Conservation (phyloP, 257 asterid species). For the Jaltomata sinuosa region DNA sequence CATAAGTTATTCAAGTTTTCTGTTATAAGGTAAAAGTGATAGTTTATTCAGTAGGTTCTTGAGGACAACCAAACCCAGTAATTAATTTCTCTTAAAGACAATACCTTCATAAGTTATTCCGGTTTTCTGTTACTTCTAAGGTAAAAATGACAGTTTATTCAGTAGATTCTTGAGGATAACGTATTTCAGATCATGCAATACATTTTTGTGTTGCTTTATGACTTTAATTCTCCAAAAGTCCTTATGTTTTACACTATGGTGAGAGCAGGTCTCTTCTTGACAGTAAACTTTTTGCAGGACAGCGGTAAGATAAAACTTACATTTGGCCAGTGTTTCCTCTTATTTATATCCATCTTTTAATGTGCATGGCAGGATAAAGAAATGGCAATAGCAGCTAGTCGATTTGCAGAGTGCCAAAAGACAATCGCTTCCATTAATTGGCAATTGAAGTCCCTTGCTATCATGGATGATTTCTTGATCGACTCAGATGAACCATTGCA, state of each 20-base stretch:
- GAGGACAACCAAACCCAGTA: neutral
- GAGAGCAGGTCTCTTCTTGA: neutral
- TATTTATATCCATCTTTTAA: neutral
- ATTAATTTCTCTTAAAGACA: neutral
- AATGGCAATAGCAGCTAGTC: conserved; percentile 60
- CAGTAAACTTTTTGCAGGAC: neutral
- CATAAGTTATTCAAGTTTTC: neutral
- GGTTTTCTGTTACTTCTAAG: neutral
- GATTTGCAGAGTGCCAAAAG: conserved; percentile 70
- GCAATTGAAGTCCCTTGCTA: conserved; percentile 69
- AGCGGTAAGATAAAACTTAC: neutral
- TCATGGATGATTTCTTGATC: conserved; percentile 48
- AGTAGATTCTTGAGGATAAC: neutral
- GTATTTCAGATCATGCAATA: neutral
- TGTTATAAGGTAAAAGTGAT: neutral
- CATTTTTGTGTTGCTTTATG: neutral
- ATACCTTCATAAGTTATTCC: neutral
- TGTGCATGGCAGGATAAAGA: conserved; percentile 48
- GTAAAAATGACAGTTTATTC: neutral
- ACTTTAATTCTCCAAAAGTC: neutral
- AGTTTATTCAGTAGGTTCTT: neutral
- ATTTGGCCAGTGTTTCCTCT: neutral
- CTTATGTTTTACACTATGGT: neutral
- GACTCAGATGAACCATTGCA: conserved; percentile 12
- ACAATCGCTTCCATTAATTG: conserved; percentile 73